These are phyloP conservation scores for Colletotrichum godetiae DNA, from an alignment of 2,329 filamentous ascomycete genomes.

Conservation along the genomic window DNA sequence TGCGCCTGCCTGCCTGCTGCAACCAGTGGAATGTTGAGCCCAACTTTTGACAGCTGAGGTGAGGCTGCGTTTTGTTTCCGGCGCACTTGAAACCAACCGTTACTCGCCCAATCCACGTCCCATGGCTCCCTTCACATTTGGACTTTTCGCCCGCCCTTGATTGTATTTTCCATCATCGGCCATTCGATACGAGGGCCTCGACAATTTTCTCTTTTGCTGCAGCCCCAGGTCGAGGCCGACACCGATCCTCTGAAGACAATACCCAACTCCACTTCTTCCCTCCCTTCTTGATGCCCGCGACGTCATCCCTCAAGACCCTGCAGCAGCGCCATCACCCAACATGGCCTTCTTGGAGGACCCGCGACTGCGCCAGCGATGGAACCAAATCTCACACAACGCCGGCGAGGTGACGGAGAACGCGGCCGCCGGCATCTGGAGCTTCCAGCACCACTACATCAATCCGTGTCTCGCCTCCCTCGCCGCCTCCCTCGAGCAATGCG, in stretches of 20 bases:
- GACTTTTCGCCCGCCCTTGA: slow-evolving; percentile 2
- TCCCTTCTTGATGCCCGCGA: slow-evolving; percentile 22
- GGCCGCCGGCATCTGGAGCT: slow-evolving; percentile 90
- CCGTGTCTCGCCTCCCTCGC: slow-evolving; percentile 80
- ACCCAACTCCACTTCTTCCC: background rate
- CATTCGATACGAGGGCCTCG: slow-evolving; percentile 23
- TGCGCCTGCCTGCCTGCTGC: background rate
- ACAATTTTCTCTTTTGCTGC: background rate
- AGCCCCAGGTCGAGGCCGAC: slow-evolving; percentile 20
- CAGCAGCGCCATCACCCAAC: slow-evolving; percentile 38
- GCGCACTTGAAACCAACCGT: slow-evolving; percentile 33
- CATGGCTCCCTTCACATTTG: slow-evolving; percentile 22
- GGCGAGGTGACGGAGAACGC: slow-evolving; percentile 91
- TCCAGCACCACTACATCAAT: slow-evolving; percentile 85
- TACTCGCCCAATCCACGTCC: slow-evolving; percentile 24
- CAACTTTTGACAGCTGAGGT: slow-evolving; percentile 32
- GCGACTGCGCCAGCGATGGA: slow-evolving; percentile 91
- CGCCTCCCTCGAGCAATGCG: slow-evolving; percentile 77
- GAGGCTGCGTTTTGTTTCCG: slow-evolving; percentile 29
- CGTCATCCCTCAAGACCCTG: slow-evolving; percentile 14
- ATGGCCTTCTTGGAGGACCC: slow-evolving; percentile 81
- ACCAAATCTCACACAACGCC: slow-evolving; percentile 90
- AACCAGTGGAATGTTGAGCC: slow-evolving; percentile 33
- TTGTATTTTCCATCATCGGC: background rate
- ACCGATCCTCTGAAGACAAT: background rate